Base-by-base conservation (phyloP, 1,284 basidiomycete genomes). In the Melampsora americana region DNA sequence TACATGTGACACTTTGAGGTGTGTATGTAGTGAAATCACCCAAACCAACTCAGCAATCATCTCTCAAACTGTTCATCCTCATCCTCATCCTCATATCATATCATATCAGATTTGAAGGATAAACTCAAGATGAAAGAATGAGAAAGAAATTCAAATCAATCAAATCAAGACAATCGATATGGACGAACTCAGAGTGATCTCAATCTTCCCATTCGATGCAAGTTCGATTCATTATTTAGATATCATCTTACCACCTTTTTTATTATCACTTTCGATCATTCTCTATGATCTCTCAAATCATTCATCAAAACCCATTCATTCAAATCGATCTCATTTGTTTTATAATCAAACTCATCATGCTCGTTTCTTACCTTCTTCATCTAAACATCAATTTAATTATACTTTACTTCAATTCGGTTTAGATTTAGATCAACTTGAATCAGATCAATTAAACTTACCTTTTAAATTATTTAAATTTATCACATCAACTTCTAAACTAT, bases 321-420 rank as follows among this genome's bases (percentile, higher is more conserved):
- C 39, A 69, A 59, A 50, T 62, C 65, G n/a, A 18, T 77, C 77
- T 5, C 88, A 87, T 80, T 83, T 89, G 68, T 83, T 89, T 46
- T 82, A 84, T 69, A 88, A 87, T 80, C 82, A 84, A 50, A 86
- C 89, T 48, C 86, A 85, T 0, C 89, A 90, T 80, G 84, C 86
- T 0, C 86, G 89, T 30, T 83, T 87, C 61, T 83, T 90, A 2
- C 90, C 89, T 1, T 73, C 77, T 18, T 79, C 83, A 4, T 85
- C 89, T 0, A 79, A 83, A 2, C 88, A 90, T 80, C 82, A 85
- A 0, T 90, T 90, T 81, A 85, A 84, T 11, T 91, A 91, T 81
- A 87, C 88, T 0, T 88, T 89, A 0, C 83, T 90, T 32, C 87
- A 87, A 44, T 79, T 90, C 18, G 84, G 89, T 12, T 80, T 90